Evolutionary conservation across 768 basidiomycete genomes (phyloP), one percentile per base, ranked within the genome.

Genomic region (Boletus pseudopeckii): DNA sequence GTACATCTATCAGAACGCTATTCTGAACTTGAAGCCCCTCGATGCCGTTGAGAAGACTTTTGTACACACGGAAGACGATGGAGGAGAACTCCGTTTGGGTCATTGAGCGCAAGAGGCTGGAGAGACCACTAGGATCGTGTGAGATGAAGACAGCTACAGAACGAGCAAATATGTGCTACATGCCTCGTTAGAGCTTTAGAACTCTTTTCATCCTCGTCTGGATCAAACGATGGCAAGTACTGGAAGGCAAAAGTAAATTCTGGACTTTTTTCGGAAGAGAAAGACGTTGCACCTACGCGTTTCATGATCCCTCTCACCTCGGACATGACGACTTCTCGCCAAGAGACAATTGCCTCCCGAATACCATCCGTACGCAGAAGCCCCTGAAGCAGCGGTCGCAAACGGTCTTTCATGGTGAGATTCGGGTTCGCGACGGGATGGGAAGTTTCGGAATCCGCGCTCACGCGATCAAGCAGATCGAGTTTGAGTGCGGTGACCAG

Each of bases 301-400:
- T 79, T 82, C 30, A 88, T 69, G 26, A 83, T 72, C 1, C 72
- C 74, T 53, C 75, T 77, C 30, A 92, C 73, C 55, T 88, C 86
- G 14, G 68, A 71, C 54, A 90, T 69, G 17, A 84, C 86, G 5
- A 82, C 78, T 37, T 87, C 83, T 56, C 87, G 74, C 88, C 90
- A 93, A 15, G 82, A 80, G 11, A 80, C 59, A 28, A 83, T 74
- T 1, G 83, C 85, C 55, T 88, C 87, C 48, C 83, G 82, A 39
- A 92, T 66, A 4, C 85, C 88, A 40, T 77, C 80, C 1, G 90
- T 89, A 55, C 89, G 77, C 22, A 84, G 71, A 45, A 98, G 77
- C n/a, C 90, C 91, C 32, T 84, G 78, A 26, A 97, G 66, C 42
- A 95, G 64, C 3, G 92, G 92, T 26, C 79, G 78, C 37, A 93